A percentile compares a stretch with the other conserved stretches of the same genome.
These are phyloP conservation scores for Exophiala bonariae DNA, from an alignment of 2,329 filamentous ascomycete genomes.

Conservation along the genomic window DNA sequence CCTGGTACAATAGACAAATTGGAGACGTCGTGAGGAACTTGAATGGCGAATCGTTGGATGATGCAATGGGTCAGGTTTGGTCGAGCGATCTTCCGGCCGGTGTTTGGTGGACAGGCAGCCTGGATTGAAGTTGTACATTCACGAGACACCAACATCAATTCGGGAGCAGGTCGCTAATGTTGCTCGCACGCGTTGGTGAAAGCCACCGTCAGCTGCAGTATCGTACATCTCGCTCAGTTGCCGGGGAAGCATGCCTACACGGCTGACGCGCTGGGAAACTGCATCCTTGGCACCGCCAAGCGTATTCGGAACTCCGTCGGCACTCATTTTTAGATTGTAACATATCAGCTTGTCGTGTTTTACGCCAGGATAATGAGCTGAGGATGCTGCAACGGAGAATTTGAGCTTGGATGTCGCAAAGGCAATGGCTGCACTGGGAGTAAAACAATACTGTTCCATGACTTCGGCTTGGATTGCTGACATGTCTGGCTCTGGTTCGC, in stretches of 20 bases:
- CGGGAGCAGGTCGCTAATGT: slow-evolving; percentile 20
- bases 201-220: slow-evolving; percentile 18
- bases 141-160: slow-evolving; percentile 24
- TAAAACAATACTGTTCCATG: slow-evolving; percentile 23
- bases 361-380: slow-evolving; percentile 16
- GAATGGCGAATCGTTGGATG: too few species aligned
- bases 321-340: slow-evolving; percentile 23
- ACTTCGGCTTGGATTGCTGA: slow-evolving; percentile 20
- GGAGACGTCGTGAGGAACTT: too few species aligned
- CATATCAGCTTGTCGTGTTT: slow-evolving; percentile 25
- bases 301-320: slow-evolving; percentile 17
- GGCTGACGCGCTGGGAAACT: slow-evolving; percentile 16
- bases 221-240: slow-evolving; percentile 21
- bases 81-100: too few species aligned
- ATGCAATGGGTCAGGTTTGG: too few species aligned
- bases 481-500: slow-evolving; percentile 16
- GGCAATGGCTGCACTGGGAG: slow-evolving; percentile 18
- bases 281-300: slow-evolving; percentile 21
- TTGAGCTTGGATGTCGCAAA: slow-evolving; percentile 22
- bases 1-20: too few species aligned
- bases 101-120: too few species aligned
- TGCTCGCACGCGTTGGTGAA: slow-evolving; percentile 21
- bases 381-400: slow-evolving; percentile 22
- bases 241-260: slow-evolving; percentile 19
- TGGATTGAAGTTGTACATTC: too few species aligned